phyloP scores from a whole-genome alignment of 2,329 filamentous ascomycete species.

The Trichophyton benhamiae region DNA sequence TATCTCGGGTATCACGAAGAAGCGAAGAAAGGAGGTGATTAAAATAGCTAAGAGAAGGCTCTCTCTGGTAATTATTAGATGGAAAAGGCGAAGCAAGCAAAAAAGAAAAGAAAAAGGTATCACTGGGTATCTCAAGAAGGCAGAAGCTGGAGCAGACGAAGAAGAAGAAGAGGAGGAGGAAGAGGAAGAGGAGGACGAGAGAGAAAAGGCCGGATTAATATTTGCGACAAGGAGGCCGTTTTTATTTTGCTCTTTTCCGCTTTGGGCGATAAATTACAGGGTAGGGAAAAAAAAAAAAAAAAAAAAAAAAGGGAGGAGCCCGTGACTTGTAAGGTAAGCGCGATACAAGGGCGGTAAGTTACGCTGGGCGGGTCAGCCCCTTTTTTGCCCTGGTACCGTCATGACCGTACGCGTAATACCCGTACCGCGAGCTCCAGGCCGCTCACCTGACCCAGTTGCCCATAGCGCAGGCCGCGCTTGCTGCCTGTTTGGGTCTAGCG shows the following conservation, averaged over 20 bases:
- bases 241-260: neutral
- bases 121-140: conserved; percentile 31
- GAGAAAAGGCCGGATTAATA: conserved; percentile 3
- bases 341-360: neutral
- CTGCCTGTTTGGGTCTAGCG: neutral
- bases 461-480: neutral
- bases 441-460: neutral
- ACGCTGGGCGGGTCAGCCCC: neutral
- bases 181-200: conserved; percentile 17
- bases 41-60: neutral
- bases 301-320: neutral
- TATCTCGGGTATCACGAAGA: conserved; percentile 24
- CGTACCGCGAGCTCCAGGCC: neutral
- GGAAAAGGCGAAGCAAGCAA: conserved; percentile 11
- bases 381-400: neutral
- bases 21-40: conserved; percentile 12
- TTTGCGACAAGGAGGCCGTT: neutral
- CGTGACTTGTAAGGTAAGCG: neutral
- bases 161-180: conserved; percentile 14
- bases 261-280: neutral
- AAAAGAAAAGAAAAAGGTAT: conserved; percentile 18
- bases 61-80: neutral
- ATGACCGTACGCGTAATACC: neutral
- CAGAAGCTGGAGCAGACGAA: conserved; percentile 15
- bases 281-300: neutral